These are phyloP conservation scores for Nasturtium officinale DNA, from an alignment of 345 rosid species.

Conservation along the genomic window DNA sequence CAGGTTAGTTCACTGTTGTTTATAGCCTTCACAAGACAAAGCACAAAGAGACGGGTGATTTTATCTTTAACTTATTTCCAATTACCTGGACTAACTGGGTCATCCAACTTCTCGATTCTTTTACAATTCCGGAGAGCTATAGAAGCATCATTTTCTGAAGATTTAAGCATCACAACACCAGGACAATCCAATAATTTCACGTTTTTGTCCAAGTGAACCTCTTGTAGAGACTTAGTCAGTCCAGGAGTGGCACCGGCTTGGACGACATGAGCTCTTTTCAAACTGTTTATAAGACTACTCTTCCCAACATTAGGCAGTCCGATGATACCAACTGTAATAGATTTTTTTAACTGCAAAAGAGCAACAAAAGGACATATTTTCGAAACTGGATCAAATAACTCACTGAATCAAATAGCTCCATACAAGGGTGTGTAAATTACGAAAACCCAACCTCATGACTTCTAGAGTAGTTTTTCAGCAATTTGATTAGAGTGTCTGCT, in stretches of 20 bases:
- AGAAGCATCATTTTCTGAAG: constrained; percentile 66
- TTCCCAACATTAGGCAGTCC: constrained; percentile 98
- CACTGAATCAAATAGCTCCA: constrained; percentile 2
- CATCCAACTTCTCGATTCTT: constrained; percentile 93
- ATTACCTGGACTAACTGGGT: constrained; percentile 91
- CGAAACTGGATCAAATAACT: constrained; percentile 8
- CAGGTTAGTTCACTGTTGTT: constrained; percentile 21
- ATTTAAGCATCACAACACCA: constrained; percentile 95
- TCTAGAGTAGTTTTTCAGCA: constrained; percentile 92
- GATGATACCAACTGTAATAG: constrained; percentile 87
- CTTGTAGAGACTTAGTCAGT: constrained; percentile 88
- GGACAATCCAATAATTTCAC: constrained; percentile 94
- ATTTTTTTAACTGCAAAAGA: constrained; percentile 76
- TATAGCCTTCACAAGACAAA: constrained; percentile 7
- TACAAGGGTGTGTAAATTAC: not conserved
- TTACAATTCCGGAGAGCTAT: constrained; percentile 92
- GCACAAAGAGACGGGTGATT: not conserved
- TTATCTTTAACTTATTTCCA: not conserved
- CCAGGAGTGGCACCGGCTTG: constrained; percentile 98
- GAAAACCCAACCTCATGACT: constrained; percentile 70
- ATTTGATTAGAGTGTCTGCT: constrained; percentile 87
- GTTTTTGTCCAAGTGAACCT: constrained; percentile 91
- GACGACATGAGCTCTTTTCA: constrained; percentile 89
- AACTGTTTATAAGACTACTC: constrained; percentile 98
- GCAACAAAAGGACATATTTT: not conserved